Evolutionary conservation across 805 yeast species (phyloP), one percentile per base, ranked within the genome.

Genomic region (Starmerella apis): DNA sequence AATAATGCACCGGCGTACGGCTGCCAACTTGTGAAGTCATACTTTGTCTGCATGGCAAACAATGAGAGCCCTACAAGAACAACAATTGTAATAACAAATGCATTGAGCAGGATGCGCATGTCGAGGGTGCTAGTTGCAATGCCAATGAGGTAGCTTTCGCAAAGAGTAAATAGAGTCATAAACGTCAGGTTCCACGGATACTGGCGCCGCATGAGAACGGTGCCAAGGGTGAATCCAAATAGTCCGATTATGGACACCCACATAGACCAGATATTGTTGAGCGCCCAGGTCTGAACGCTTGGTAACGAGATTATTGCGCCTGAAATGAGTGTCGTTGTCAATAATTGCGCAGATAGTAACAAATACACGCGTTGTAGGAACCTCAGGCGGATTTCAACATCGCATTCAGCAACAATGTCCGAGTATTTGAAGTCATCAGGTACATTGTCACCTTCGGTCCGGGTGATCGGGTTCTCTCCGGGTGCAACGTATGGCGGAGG

Each of bases 311-410:
- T 66, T 39, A 83, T 72, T 19, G 75, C 55, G 22, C 70, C 68
- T 4, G 86, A 83, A 22, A 78, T 73, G 8, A 73, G 66, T 20
- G 81, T 71, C 0, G 95, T 85, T 25, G 71, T 66, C 27, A 79
- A 63, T 32, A 86, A 63, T 65, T 86, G 96, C 4, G 74, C 66
- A 11, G 79, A 65, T 45, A 86, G 71, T 43, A 87, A 71, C 5
- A 86, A 70, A 65, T 86, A 87, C 8, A 86, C 96, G 61, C 83
- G 83, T 52, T 87, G 74, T 57, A 84, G 69, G 59, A 86, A 86
- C 63, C 79, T 73, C 56, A 81, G 83, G 58, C 95, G 77, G 35
- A 86, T 72, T 14, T 82, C 78, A 46, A 84, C 68, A 51, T 82
- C 84, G 66, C 95, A 85, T 28, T 83, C 79, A 3, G 86, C 77